Conservation (phyloP, 768 basidiomycete species). For the Lenzites betulinus region DNA sequence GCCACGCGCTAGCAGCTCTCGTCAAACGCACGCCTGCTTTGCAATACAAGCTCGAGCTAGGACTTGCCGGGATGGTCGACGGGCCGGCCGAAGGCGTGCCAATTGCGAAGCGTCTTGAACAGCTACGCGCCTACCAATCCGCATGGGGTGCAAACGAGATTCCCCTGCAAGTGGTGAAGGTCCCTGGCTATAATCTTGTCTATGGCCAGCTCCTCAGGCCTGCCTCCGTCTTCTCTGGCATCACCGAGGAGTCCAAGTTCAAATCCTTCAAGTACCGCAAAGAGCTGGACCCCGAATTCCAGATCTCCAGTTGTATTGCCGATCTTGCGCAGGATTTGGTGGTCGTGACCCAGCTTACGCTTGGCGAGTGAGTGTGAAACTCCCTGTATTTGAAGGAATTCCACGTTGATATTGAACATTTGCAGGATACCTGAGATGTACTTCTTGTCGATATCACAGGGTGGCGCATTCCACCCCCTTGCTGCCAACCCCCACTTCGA, state of each 20-base stretch:
- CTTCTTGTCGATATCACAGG: slow-evolving; percentile 5
- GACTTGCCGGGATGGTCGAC: slow-evolving; percentile 9
- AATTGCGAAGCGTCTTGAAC: not conserved
- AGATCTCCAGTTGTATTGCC: not conserved
- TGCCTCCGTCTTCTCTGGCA: not conserved
- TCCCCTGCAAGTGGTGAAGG: not conserved
- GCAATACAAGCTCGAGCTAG: slow-evolving; percentile 13
- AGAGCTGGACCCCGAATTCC: not conserved
- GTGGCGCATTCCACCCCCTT: slow-evolving; percentile 4
- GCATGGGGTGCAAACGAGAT: not conserved
- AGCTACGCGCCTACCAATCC: slow-evolving; percentile 6
- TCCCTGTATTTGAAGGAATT: not conserved
- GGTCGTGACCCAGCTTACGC: not conserved
- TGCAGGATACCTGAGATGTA: not conserved
- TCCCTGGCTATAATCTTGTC: not conserved
- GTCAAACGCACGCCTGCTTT: not conserved
- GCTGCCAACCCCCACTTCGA: not conserved
- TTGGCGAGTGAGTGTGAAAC: slow-evolving; percentile 2
- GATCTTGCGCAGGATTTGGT: slow-evolving; percentile 7
- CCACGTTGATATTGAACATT: not conserved
- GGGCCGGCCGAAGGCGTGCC: not conserved
- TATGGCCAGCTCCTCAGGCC: not conserved
- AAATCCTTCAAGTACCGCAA: not conserved
- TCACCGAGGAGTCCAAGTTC: not conserved
- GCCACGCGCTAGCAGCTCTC: not conserved